Base-by-base conservation (phyloP, 371 early-diverging fungal genomes). In the Saksenaea vasiformis region DNA sequence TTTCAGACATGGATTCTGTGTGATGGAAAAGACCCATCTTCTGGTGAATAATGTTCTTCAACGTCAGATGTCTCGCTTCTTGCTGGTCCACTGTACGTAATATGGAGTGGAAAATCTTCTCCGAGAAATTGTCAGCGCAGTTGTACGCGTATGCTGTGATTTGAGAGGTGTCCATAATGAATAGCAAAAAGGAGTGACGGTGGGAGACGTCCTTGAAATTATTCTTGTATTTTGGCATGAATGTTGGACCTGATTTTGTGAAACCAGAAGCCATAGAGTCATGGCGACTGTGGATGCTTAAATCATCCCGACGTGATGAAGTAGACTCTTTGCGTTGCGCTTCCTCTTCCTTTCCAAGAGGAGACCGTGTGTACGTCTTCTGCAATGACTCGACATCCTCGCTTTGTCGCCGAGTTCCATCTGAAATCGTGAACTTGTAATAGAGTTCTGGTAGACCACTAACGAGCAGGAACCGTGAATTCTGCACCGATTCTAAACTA, bases 21-120 rank as follows among this genome's bases (percentile, higher is more conserved):
- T 89, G 88, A 53, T 85, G 80, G 62, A 90, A 90, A 3, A 89
- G 72, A 2, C 90, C 90, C 79, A 90, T 76, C 56, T 90, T 90
- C 64, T 90, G 90, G 57, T 87, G 77, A 7, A 90, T 44, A 24
- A 90, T 85, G 47, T 83, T 87, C 55, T 83, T 79, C 0, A 89
- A 60, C 0, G 82, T 65, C 58, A 78, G 68, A 56, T 77, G 80
- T 28, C 90, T 80, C 35, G 79, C 70, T 55, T 77, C 79, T 61
- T 76, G 74, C n/a, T 65, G 70, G 0, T 58, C 60, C 0, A 73
- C 51, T 19, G 67, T 70, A 19, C 69, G 69, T 11, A 57, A 39
- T 2, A 70, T 66, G 10, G 76, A 68, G 1, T 78, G 69, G 44
- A 87, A 84, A n/a, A 90, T 56, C 38, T 81, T 80, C 0, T 90